phyloP scores from a whole-genome alignment of 2,329 filamentous ascomycete genomes.

The Colletotrichum sp. region DNA sequence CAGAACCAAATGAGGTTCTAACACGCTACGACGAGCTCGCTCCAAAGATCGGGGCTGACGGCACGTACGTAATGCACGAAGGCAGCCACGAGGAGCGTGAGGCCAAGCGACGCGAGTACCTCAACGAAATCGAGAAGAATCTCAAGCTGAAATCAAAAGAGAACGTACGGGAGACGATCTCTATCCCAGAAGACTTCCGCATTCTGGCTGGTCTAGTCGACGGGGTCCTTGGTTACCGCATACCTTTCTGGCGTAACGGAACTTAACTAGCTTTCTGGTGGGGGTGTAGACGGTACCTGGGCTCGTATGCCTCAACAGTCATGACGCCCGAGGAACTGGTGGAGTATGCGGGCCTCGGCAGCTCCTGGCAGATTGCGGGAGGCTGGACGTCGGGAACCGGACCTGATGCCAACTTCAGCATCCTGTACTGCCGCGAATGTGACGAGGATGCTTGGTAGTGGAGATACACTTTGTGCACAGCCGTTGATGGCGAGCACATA shows the following conservation, averaged over 20 bases:
- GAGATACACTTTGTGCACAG: neutral
- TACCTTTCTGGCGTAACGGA: neutral
- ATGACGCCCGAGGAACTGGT: neutral
- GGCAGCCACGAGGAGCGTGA: neutral
- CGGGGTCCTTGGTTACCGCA: neutral
- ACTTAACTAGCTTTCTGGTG: neutral
- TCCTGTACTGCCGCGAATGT: neutral
- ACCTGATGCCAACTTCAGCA: neutral
- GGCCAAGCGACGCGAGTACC: neutral
- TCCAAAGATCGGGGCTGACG: neutral
- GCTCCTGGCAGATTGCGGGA: neutral
- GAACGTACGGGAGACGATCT: neutral
- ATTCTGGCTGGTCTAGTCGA: neutral
- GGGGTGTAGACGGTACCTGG: neutral
- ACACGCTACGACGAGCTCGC: neutral
- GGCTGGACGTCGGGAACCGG: neutral
- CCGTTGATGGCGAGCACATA: neutral
- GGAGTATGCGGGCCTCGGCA: neutral
- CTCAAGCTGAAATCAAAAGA: neutral
- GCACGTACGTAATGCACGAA: neutral
- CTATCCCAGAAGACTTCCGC: neutral
- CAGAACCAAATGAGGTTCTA: neutral
- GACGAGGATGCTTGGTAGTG: neutral
- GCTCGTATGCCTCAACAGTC: neutral
- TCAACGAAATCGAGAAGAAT: neutral